Conservation (phyloP, 2,329 filamentous ascomycete genomes). For the Polychaeton citri region DNA sequence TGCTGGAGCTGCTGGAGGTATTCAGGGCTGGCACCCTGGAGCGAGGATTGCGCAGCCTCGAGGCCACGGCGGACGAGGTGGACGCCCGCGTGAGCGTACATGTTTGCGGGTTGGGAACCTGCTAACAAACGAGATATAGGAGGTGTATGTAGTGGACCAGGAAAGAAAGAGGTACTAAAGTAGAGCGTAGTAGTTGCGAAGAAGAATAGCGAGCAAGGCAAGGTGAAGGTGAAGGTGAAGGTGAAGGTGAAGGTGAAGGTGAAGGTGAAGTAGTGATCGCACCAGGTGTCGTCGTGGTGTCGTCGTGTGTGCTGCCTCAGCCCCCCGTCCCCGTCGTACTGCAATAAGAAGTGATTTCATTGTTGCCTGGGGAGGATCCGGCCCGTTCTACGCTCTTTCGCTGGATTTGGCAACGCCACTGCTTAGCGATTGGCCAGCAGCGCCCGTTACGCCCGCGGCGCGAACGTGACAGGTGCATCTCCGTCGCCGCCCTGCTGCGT, state of each 20-base stretch:
- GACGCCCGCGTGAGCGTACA: constrained; percentile 9
- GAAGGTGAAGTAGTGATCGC: neutral
- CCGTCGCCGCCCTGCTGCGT: neutral
- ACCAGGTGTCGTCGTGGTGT: too few relatives aligned
- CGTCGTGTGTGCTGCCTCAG: too few relatives aligned
- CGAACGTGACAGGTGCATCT: neutral
- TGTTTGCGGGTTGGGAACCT: neutral
- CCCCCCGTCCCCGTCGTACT: too few relatives aligned
- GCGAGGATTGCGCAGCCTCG: constrained; percentile 15
- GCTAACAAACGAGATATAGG: too few relatives aligned
- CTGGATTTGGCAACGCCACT: too few relatives aligned
- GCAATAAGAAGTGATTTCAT: too few relatives aligned
- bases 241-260: neutral
- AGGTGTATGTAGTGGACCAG: neutral
- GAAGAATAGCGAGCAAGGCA: neutral
- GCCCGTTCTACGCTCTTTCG: too few relatives aligned
- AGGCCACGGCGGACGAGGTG: constrained; percentile 21
- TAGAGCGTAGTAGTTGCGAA: neutral
- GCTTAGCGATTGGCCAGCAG: too few relatives aligned
- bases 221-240: neutral
- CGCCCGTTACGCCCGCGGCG: too few relatives aligned
- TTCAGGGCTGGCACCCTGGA: constrained; percentile 8
- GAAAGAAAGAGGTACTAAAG: neutral
- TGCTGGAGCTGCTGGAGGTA: constrained; percentile 13
- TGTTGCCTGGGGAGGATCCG: too few relatives aligned